Evolutionary conservation across 169 alveolate genomes (phyloP), one percentile per base, ranked within the genome.

Genomic region (Cryptosporidium sp.): DNA sequence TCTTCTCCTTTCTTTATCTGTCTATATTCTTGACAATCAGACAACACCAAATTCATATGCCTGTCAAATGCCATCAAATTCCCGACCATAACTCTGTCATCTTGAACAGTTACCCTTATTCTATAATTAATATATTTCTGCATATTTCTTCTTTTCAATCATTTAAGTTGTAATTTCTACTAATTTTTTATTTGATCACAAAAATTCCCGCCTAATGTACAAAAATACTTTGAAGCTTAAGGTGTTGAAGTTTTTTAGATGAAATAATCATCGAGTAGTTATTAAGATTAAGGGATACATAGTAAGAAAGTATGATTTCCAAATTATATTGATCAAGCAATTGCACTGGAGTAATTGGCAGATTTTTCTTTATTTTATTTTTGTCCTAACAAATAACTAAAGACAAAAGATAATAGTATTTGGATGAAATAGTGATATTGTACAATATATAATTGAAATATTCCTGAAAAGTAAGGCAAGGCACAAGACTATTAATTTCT

Each of bases 1-100:
- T 75, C 91, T 29, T 84, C 94, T 55, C 84, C 86, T 68, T 75
- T 51, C 91, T 95, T 95, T 58, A 97, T 95, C 86, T 93, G 91
- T 74, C 99, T 93, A 95, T 96, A 98, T 93, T 98, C 99, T 94
- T 98, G 99, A 18, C 99, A 95, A 70, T 98, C 99, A 26, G 98
- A 96, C 84, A 98, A 95, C 35, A 97, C 99, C 51, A 97, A 84
- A 93, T 98, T 98, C 98, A 98, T 96, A 93, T 98, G 99, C 86
- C 97, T 97, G 92, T 98, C 99, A 91, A 97, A 98, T n/a, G 99
- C 99, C 86, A 98, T 94, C 91, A 98, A 96, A 29, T 98, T 97
- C 26, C 99, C 99, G 45, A 98, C 99, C 92, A 68, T 70, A 21
- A 94, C 93, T 65, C 99, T 91, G 70, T 96, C 96, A 92, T 98